Evolutionary conservation across 768 basidiomycete species (phyloP), one percentile per base, ranked within the genome.

Genomic region (Rhizopogon vinicolor): DNA sequence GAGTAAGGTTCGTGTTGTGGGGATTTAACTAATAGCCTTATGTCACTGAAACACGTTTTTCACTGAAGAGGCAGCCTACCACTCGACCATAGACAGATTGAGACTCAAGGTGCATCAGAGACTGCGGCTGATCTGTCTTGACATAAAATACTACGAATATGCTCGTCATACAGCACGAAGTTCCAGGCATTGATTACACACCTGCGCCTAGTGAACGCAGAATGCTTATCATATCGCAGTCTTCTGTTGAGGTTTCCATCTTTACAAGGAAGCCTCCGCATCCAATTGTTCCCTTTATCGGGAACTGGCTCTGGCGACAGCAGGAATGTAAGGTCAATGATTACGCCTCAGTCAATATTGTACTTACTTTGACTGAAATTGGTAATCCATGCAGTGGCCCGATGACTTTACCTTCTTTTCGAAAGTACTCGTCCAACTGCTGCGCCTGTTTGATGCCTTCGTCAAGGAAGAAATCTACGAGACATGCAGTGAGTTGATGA

Each of bases 401-500:
- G 3, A 25, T 25, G 25, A 25, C 25, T 3, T 25, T 25, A 3
- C 25, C 25, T 3, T 25, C 25, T 25, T 53, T 49, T 13, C 60
- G 46, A 53, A 74, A 70, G 58, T 75, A 65, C 5, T 68, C 69
- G 31, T 80, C 78, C 12, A 80, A 67, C 51, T 76, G 71, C 52
- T 65, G 62, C 8, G 78, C 79, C 40, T 64, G 68, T 41, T 57
- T 61, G 29, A 75, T 62, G 0, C 63, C 75, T 52, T 75, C 73
- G 1, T 78, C 78, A 42, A 79, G 66, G 63, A 79, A 79, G 54
- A 77, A 71, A 56, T 77, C 75, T 35, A 71, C 72, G 12, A 79
- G 52, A 54, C 74, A 78, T 44, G 62, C 59, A 7, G 66, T 61
- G 28, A 81, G 59, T 54, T 79, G 80, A 22, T 22, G 22, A 22